These are phyloP conservation scores for Orychophragmus violaceus DNA, from an alignment of 345 rosid genomes.

Conservation along the genomic window DNA sequence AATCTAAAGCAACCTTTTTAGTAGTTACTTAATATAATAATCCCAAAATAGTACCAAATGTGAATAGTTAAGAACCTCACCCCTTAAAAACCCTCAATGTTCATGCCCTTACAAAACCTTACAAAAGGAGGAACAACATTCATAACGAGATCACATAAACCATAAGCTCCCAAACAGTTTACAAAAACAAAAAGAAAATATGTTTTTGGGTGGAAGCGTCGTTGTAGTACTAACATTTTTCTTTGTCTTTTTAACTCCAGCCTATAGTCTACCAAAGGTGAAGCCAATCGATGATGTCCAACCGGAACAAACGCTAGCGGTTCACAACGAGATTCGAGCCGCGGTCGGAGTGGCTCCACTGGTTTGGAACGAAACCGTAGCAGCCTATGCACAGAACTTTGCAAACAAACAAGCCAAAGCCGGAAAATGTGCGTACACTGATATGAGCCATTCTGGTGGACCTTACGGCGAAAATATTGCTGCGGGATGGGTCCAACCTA, in stretches of 20 bases:
- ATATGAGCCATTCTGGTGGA: conserved; percentile 38
- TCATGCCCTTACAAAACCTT: no score
- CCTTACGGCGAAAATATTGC: conserved; percentile 54
- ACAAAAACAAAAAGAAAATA: not conserved
- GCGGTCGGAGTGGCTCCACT: conserved; percentile 42
- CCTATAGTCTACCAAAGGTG: conserved; percentile 11
- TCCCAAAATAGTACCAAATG: not conserved
- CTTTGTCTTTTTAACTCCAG: not conserved
- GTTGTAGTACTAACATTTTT: not conserved
- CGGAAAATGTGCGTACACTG: conserved; percentile 23
- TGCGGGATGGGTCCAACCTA: conserved; percentile 26
- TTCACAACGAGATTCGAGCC: conserved; percentile 44
- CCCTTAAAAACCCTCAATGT: no score
- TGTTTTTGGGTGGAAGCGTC: not conserved
- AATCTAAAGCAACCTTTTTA: not conserved
- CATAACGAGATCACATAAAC: not conserved
- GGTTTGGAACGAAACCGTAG: conserved; percentile 41
- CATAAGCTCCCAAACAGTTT: not conserved
- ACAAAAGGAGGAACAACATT: conserved; percentile 3
- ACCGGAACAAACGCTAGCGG: conserved; percentile 27
- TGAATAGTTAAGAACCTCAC: no score
- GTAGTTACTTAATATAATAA: not conserved
- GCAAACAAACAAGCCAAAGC: conserved; percentile 21
- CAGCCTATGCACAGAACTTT: conserved; percentile 37
- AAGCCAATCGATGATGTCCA: conserved; percentile 31